phyloP scores from a whole-genome alignment of 1,284 basidiomycete genomes.

The Irpex lacteus region DNA sequence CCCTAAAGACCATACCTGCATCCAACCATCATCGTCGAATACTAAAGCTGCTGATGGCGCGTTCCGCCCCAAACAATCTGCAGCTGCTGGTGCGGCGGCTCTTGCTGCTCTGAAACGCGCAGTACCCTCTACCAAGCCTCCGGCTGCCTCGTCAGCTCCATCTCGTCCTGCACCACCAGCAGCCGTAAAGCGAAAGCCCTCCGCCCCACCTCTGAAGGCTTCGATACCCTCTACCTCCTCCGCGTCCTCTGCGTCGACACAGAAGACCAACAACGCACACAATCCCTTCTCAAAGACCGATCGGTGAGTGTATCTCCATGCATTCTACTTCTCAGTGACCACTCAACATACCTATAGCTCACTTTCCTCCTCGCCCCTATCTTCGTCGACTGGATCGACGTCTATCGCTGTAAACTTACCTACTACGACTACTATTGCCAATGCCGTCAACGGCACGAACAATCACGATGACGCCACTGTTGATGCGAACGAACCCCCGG shows the following conservation, averaged over 20 bases:
- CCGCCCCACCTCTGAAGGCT: background rate
- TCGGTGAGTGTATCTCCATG: constrained; percentile 50
- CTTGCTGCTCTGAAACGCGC: constrained; percentile 43
- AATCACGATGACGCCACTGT: background rate
- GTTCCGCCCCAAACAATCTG: constrained; percentile 12
- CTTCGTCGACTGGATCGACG: background rate
- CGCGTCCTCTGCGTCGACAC: constrained; percentile 18
- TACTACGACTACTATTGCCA: constrained; percentile 12
- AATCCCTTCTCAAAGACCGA: constrained; percentile 67
- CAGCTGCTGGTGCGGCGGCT: constrained; percentile 39
- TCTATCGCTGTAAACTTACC: constrained; percentile 14
- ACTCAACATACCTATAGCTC: constrained; percentile 63
- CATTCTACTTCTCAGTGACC: constrained; percentile 42
- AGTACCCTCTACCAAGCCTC: constrained; percentile 19
- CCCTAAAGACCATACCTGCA: constrained; percentile 62
- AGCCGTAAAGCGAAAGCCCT: constrained; percentile 2
- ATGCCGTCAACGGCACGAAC: background rate
- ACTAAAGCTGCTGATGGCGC: constrained; percentile 12
- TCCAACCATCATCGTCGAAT: constrained; percentile 22
- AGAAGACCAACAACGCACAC: constrained; percentile 8
- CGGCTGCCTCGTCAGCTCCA: constrained; percentile 1
- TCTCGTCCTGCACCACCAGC: background rate
- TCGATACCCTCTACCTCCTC: background rate
- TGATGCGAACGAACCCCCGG: constrained; percentile 16
- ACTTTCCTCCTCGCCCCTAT: constrained; percentile 11